Conservation (phyloP, 768 basidiomycete genomes). For the Cyclocybe cylindracea region DNA sequence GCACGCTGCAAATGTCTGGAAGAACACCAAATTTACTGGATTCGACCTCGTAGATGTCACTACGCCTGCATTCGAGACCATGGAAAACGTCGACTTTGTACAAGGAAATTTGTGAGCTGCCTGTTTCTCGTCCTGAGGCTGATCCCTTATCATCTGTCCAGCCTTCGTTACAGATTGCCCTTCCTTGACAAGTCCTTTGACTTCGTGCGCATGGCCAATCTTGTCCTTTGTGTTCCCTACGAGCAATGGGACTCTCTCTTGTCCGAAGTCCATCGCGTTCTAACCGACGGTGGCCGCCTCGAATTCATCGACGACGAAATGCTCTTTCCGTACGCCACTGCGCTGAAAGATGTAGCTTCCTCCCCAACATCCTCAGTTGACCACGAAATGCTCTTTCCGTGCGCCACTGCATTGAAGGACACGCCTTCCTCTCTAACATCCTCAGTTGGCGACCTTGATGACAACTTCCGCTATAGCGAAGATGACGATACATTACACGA, state of each 20-base stretch:
- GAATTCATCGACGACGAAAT: constrained; percentile 78
- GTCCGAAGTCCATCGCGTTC: constrained; percentile 60
- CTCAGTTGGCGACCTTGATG: constrained; percentile 17
- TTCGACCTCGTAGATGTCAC: constrained; percentile 62
- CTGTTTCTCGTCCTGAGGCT: not conserved
- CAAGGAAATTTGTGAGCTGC: constrained; percentile 68
- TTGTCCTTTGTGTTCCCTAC: constrained; percentile 61
- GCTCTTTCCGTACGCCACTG: constrained; percentile 55
- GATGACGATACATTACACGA: constrained; percentile 30
- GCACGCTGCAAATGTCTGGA: constrained; percentile 66
- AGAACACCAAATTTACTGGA: constrained; percentile 56
- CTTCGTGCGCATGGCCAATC: constrained; percentile 71
- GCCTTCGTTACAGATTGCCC: constrained; percentile 57
- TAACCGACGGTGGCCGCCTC: constrained; percentile 60
- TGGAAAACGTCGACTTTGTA: constrained; percentile 50
- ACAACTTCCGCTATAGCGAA: constrained; percentile 20
- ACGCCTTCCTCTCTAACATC: constrained; percentile 10
- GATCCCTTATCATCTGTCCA: constrained; percentile 21
- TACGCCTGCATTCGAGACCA: constrained; percentile 34
- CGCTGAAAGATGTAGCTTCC: constrained; percentile 13
- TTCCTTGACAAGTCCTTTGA: constrained; percentile 68
- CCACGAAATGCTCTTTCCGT: constrained; percentile 69
- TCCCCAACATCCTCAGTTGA: constrained; percentile 30
- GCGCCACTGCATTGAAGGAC: constrained; percentile 28
- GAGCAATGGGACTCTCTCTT: constrained; percentile 62